Conservation (phyloP, 495 filamentous ascomycete species). For the Hyphodiscus hymeniophilus region DNA sequence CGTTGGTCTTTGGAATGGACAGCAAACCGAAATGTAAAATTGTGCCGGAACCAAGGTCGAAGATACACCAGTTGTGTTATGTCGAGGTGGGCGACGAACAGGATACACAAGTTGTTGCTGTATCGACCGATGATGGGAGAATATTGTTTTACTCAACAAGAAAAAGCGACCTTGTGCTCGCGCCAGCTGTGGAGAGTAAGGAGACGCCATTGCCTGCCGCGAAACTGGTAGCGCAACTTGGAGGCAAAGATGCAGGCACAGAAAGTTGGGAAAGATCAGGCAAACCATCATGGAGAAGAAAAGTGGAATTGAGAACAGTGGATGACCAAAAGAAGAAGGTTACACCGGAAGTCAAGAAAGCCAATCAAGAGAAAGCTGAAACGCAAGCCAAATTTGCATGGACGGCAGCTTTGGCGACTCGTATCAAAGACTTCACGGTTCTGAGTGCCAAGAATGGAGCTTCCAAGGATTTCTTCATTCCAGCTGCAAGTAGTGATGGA, state of each 20-base stretch:
- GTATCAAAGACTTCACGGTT: constrained; percentile 84
- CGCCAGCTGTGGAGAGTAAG: constrained; percentile 21
- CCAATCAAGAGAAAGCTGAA: background rate
- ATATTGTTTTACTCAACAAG: constrained; percentile 76
- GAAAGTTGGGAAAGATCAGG: too few species aligned
- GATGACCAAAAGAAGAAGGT: constrained; percentile 10
- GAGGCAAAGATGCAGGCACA: constrained; percentile 50
- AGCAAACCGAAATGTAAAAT: constrained; percentile 69
- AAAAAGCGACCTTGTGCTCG: constrained; percentile 25
- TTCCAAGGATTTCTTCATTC: constrained; percentile 44
- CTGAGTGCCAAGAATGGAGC: constrained; percentile 37
- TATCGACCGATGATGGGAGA: constrained; percentile 90
- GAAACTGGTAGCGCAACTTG: constrained; percentile 64
- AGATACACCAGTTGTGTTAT: constrained; percentile 77
- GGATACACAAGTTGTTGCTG: constrained; percentile 49
- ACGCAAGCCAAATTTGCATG: background rate
- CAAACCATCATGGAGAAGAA: too few species aligned
- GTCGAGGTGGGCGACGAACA: constrained; percentile 38
- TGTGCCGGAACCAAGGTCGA: constrained; percentile 58
- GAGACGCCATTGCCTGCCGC: constrained; percentile 36
- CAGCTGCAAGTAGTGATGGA: constrained; percentile 78
- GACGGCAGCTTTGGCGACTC: constrained; percentile 43
- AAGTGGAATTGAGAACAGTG: too few species aligned
- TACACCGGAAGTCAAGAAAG: background rate
- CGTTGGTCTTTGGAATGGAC: constrained; percentile 79